Conservation (phyloP, 148 eudicot genomes). For the Polygonum aviculare region DNA sequence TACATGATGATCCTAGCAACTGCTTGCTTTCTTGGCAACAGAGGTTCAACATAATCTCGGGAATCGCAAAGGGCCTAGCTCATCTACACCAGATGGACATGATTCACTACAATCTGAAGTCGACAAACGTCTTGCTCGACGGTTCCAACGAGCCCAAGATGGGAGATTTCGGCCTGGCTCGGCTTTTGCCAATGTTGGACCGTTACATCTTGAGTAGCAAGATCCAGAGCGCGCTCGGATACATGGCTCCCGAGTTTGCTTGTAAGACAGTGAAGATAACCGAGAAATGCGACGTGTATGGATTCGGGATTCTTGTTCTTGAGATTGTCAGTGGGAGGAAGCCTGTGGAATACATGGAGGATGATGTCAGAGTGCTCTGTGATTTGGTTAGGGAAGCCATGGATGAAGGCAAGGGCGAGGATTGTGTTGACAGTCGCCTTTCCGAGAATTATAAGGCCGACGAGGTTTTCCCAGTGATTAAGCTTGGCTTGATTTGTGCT, state of each 20-base stretch:
- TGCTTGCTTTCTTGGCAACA: slow-evolving; percentile 60
- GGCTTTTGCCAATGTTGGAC: slow-evolving; percentile 65
- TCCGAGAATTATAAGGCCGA: slow-evolving; percentile 50
- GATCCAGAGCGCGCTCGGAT: slow-evolving; percentile 81
- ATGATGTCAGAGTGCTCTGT: slow-evolving; percentile 82
- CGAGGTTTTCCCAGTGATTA: slow-evolving; percentile 69
- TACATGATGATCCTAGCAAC: slow-evolving; percentile 35
- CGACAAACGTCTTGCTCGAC: slow-evolving; percentile 57
- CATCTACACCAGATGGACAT: slow-evolving; percentile 56
- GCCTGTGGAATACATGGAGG: slow-evolving; percentile 94
- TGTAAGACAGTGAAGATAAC: slow-evolving; percentile 85
- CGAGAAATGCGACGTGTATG: slow-evolving; percentile 78
- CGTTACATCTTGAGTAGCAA: slow-evolving; percentile 73
- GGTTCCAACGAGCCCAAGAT: slow-evolving; percentile 48
- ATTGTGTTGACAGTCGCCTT: slow-evolving; percentile 57
- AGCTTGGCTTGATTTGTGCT: slow-evolving; percentile 84
- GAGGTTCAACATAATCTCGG: slow-evolving; percentile 56
- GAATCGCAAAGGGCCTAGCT: slow-evolving; percentile 72
- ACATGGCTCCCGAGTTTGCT: slow-evolving; percentile 93
- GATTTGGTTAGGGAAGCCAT: slow-evolving; percentile 82
- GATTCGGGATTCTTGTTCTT: slow-evolving; percentile 68
- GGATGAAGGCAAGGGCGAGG: slow-evolving; percentile 73
- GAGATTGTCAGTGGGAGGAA: slow-evolving; percentile 77
- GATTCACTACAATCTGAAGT: slow-evolving; percentile 82
- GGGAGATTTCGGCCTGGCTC: slow-evolving; percentile 75